Percentiles rank a stretch among this genome's conserved stretches.
These are phyloP conservation scores for Penicillium cataractarum DNA, from an alignment of 495 filamentous ascomycete genomes.

Conservation along the genomic window DNA sequence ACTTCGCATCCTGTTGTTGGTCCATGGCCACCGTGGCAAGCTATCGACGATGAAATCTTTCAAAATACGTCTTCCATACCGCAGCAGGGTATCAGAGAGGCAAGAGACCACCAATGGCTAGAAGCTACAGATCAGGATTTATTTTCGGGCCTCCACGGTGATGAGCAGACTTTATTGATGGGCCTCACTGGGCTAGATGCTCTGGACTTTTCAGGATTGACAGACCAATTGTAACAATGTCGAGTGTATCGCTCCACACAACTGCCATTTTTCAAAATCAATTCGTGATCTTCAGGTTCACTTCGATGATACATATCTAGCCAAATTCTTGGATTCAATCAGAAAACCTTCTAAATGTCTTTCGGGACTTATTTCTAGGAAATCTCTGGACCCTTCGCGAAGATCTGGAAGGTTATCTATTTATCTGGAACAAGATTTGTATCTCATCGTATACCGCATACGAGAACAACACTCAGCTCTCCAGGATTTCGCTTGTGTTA, in stretches of 20 bases:
- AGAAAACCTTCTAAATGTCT: no score
- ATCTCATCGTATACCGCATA: no score
- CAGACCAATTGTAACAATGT: conserved; percentile 7
- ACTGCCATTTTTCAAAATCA: no score
- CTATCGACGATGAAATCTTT: background rate
- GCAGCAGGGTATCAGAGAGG: background rate
- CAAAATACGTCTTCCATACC: background rate
- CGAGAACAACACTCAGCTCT: no score
- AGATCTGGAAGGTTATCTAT: no score
- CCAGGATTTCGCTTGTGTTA: no score
- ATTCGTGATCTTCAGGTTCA: no score
- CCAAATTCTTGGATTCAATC: no score
- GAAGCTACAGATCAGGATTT: background rate
- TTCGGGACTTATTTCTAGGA: no score
- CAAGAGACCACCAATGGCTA: background rate
- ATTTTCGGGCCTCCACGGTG: conserved; percentile 15
- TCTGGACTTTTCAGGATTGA: conserved; percentile 26
- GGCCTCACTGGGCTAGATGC: conserved; percentile 30
- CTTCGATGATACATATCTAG: no score
- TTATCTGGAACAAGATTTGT: no score
- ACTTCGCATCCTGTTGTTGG: background rate
- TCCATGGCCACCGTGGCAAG: background rate
- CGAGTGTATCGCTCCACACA: background rate
- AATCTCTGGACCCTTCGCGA: no score
- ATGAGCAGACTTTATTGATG: conserved; percentile 30